Evolutionary conservation across 1,139 yeast species (phyloP), one percentile per base, ranked within the genome.

Genomic region (Zhuliangozyma blackwelliae): DNA sequence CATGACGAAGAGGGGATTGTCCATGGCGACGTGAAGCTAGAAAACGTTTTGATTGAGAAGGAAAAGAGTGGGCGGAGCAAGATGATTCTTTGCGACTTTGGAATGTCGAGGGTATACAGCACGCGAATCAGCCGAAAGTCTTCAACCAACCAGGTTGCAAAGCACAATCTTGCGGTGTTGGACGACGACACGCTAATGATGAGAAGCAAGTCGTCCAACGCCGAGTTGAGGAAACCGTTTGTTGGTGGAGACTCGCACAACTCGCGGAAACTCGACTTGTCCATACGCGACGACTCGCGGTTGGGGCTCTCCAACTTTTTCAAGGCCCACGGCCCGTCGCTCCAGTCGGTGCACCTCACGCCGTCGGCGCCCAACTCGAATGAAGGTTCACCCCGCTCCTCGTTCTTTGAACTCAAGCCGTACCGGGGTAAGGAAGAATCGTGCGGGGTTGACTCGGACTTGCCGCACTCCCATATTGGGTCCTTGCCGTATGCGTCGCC

Each of bases 401-500:
- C 40, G 21, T 31, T 32, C 21, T 39, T 36, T 29, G 33, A 28
- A 6, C 30, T 22, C 10, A 22, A 22, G 23, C 23, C 27, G 19
- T 22, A 29, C 5, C 34, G 27, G 11, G 27, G 32, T 11, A 25
- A 26, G 10, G 29, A 28, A 10, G 37, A 33, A 10, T 29, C 38
- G 16, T 37, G 37, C 10, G 57, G 54, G 2, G 52, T 62, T 23
- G 72, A 65, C 38, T 57, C 72, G 2, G 50, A 53, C 27, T 56
- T 76, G 27, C 85, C 86, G 1, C 84, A 79, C 51, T 65, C 77
- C 22, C 84, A 79, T 48, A 85, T 88, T 40, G 97, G 97, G 0
- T 88, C 96, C 1, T 66, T 90, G 28, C 97, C 97, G 0, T 90
- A 88, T 55, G 96, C 96, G 1, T 76, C 96, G 0, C 97, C 97